Evolutionary conservation across 2,329 filamentous ascomycete species (phyloP), one percentile per base, ranked within the genome.

Genomic region (Alternaria brassicicola): DNA sequence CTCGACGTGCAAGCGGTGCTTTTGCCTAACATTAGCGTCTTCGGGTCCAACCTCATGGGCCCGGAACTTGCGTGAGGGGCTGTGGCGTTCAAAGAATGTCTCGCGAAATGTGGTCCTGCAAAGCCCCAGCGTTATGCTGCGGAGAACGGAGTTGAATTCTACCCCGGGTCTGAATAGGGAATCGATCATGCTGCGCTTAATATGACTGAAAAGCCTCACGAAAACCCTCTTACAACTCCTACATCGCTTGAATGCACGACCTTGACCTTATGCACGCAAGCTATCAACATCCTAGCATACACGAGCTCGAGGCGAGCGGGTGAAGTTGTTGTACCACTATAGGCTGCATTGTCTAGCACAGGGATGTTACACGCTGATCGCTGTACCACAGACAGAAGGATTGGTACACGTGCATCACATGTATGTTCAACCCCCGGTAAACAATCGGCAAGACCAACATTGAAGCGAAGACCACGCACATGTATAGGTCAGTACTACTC

Each of bases 11-110:
- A 23, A 36, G 30, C 51, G 26, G 30, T 31, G n/a, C 41, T 46
- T 47, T 53, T 49, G 50, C 33, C 43, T 54, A 45, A n/a, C 28
- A 10, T 45, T 54, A 54, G 50, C 30, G 30, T 23, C 30, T 13
- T 38, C 38, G 50, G 43, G 4, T 42, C 25, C 35, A 30, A 46
- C 39, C 19, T 31, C 21, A 26, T 46, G 12, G 4, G 17, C 28
- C n/a, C 28, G 9, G 43, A 23, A 35, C 9, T 28, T n/a, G 17
- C 30, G 6, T 42, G 30, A 50, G 23, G 35, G 33, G 23, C 38
- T 19, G 38, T 26, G 28, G 52, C 30, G 26, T 43, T n/a, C 10
- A 23, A 43, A 25, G 19, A 28, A 36, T 6, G n/a, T 23, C 15
- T 17, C 4, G 23, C 31, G 13, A 19, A 54, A 46, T 33, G 21